Percentiles rank a stretch among this genome's conserved stretches.
Evolutionary conservation across 1,284 basidiomycete species (phyloP).

Genomic region (Moniliophthora roreri): DNA sequence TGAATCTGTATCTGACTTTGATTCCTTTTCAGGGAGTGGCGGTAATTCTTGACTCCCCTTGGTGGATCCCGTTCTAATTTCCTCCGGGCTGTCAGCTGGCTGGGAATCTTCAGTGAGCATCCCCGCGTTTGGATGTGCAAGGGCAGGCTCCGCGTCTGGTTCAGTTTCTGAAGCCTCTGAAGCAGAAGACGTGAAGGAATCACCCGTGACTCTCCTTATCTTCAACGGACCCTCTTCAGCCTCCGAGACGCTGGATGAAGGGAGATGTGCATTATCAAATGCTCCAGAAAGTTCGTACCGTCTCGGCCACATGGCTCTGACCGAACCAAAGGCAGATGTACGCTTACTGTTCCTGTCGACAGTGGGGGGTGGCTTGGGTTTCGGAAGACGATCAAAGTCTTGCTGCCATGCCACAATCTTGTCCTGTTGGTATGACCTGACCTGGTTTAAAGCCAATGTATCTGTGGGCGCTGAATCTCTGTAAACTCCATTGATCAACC

Average conservation of each 20-base stretch:
- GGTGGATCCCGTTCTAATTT: constrained; percentile 7
- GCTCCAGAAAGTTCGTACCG: constrained; percentile 51
- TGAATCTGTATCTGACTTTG: constrained; percentile 16
- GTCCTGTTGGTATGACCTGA: constrained; percentile 87
- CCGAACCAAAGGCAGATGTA: constrained; percentile 63
- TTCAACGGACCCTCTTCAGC: constrained; percentile 62
- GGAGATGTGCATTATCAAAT: constrained; percentile 52
- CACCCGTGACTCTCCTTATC: constrained; percentile 47
- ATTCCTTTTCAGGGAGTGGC: constrained; percentile 2
- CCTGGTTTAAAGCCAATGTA: constrained; percentile 86
- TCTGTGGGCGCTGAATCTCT: constrained; percentile 79
- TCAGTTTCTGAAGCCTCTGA: constrained; percentile 60
- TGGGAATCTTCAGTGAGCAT: constrained; percentile 11
- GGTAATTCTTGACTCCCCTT: background rate
- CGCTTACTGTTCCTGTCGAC: constrained; percentile 51
- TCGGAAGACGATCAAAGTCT: constrained; percentile 78
- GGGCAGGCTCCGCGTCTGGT: constrained; percentile 31
- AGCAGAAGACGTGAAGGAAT: constrained; percentile 58
- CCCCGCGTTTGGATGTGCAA: constrained; percentile 17
- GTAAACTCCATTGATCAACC: constrained; percentile 80
- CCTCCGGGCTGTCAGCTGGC: background rate
- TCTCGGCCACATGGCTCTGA: constrained; percentile 69
- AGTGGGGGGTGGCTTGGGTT: constrained; percentile 47
- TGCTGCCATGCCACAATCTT: constrained; percentile 96
- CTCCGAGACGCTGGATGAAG: constrained; percentile 74